Evolutionary conservation across 352 stramenopile genomes (phyloP).

Genomic region (Blastocystis sp.): DNA sequence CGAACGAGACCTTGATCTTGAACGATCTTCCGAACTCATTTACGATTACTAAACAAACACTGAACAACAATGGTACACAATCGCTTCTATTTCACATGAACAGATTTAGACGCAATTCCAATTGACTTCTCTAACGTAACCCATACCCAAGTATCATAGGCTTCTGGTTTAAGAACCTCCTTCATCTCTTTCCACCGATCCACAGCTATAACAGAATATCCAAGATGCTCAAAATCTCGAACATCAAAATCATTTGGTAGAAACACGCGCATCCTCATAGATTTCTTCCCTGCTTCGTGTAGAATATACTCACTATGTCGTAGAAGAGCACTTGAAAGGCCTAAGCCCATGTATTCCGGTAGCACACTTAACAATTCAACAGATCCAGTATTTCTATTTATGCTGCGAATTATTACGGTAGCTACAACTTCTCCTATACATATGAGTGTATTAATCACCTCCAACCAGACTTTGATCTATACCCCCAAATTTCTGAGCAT

Average conservation of each 20-base stretch:
- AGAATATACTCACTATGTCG: slow-evolving; percentile 26
- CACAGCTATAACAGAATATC: not conserved
- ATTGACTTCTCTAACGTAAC: slow-evolving; percentile 34
- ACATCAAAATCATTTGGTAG: not conserved
- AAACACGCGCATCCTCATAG: slow-evolving; percentile 18
- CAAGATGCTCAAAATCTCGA: not conserved
- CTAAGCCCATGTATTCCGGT: slow-evolving; percentile 48
- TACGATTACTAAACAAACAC: not conserved
- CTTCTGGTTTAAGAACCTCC: not conserved
- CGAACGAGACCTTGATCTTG: too few species aligned
- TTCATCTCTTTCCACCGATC: slow-evolving; percentile 36
- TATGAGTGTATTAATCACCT: not conserved
- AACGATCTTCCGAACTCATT: too few species aligned
- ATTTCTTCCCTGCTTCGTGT: not conserved
- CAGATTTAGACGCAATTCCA: slow-evolving; percentile 13
- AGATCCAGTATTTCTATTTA: not conserved
- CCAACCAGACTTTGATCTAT: not conserved
- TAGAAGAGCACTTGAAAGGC: not conserved
- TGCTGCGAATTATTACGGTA: not conserved
- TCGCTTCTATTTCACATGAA: too few species aligned
- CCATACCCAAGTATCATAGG: slow-evolving; percentile 4
- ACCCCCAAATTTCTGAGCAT: slow-evolving; percentile 29
- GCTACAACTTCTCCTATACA: slow-evolving; percentile 12
- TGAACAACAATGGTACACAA: not conserved
- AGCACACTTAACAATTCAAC: slow-evolving; percentile 35